Percentiles rank a stretch among this genome's conserved stretches.
phyloP scores from a whole-genome alignment of 495 filamentous ascomycete species.

The Daldinia childiae region DNA sequence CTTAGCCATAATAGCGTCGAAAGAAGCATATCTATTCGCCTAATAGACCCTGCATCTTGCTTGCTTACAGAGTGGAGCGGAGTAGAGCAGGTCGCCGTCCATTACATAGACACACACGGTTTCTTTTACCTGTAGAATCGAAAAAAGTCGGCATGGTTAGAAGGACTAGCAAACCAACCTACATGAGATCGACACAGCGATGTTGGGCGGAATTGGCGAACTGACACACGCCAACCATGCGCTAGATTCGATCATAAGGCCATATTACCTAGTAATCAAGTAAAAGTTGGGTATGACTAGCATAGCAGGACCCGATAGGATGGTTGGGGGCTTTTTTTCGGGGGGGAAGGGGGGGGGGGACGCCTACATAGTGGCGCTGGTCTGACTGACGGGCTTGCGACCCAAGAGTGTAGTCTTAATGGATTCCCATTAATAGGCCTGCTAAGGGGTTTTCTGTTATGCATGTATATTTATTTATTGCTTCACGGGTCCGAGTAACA shows the following conservation, averaged over 20 bases:
- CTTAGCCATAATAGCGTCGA: slow-evolving; percentile 16
- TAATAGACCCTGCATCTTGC: slow-evolving; percentile 3
- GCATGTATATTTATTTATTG: too few species aligned
- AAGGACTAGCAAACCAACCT: background rate
- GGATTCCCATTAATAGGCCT: background rate
- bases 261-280: slow-evolving; percentile 1
- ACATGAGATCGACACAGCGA: slow-evolving; percentile 5
- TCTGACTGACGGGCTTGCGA: background rate
- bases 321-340: slow-evolving; percentile 20
- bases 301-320: slow-evolving; percentile 17
- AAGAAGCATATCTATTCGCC: slow-evolving; percentile 1
- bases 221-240: background rate
- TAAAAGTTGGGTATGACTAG: background rate
- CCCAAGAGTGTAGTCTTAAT: background rate
- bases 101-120: background rate
- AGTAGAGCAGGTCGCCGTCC: slow-evolving; percentile 21
- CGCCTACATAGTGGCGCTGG: too few species aligned
- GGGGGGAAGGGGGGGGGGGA: too few species aligned
- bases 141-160: background rate
- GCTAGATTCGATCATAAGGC: background rate
- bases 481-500: too few species aligned
- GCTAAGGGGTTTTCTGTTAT: too few species aligned
- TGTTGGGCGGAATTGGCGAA: background rate
- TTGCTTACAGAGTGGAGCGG: background rate
- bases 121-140: background rate